These are phyloP conservation scores for Anacardium occidentale DNA, from an alignment of 345 rosid genomes.

Conservation along the genomic window DNA sequence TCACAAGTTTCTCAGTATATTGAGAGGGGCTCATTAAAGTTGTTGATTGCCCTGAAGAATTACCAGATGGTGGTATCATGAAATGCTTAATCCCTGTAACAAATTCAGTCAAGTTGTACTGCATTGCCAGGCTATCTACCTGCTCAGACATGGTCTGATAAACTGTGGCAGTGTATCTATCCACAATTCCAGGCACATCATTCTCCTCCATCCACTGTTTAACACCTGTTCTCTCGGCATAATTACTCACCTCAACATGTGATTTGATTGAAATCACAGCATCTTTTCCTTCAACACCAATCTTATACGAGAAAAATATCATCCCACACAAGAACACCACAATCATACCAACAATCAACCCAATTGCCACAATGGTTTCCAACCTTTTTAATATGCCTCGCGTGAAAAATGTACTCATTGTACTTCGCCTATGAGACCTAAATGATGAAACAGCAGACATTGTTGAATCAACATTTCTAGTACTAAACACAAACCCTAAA, in stretches of 20 bases:
- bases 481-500: constrained; percentile 62
- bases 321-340: constrained; percentile 62
- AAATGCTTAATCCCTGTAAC: constrained; percentile 90
- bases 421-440: constrained; percentile 48
- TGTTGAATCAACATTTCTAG: constrained; percentile 60
- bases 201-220: constrained; percentile 95
- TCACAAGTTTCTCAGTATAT: constrained; percentile 68
- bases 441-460: constrained; percentile 70
- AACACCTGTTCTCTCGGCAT: constrained; percentile 80
- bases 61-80: constrained; percentile 44
- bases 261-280: constrained; percentile 75
- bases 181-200: constrained; percentile 87
- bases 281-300: constrained; percentile 91
- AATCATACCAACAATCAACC: constrained; percentile 82
- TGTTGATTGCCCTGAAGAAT: constrained; percentile 48
- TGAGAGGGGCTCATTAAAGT: constrained; percentile 63
- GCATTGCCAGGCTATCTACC: constrained; percentile 79
- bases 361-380: constrained; percentile 76
- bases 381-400: constrained; percentile 70
- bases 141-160: constrained; percentile 75
- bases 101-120: constrained; percentile 88
- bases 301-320: constrained; percentile 84
- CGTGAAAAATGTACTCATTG: constrained; percentile 68
- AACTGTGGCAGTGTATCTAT: constrained; percentile 60
- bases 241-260: constrained; percentile 82